Evolutionary conservation across 2,329 filamentous ascomycete species (phyloP).

Genomic region (Aspergillus nomiae): DNA sequence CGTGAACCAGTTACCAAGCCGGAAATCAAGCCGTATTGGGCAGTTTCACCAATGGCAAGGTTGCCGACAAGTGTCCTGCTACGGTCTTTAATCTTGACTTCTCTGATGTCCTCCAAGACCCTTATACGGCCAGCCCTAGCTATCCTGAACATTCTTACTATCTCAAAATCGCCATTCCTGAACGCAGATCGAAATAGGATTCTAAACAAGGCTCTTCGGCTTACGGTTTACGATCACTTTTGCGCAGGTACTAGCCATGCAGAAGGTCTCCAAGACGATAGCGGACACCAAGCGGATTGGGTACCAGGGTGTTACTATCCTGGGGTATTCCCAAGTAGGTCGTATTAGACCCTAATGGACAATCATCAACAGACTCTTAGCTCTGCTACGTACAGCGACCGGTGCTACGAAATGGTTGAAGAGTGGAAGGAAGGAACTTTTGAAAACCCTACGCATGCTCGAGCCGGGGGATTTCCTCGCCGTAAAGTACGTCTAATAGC

Average conservation of each 20-base stretch:
- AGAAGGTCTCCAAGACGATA: not conserved
- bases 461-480: not conserved
- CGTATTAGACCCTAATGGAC: not conserved
- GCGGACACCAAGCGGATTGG: not conserved
- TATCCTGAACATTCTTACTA: not conserved
- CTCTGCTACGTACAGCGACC: not conserved
- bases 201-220: not conserved
- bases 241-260: not conserved
- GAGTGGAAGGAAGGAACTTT: not conserved
- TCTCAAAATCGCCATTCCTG: not conserved
- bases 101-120: not conserved
- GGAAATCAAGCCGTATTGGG: not conserved
- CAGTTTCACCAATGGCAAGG: not conserved
- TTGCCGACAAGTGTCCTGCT: not conserved
- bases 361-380: not conserved
- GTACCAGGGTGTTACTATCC: not conserved
- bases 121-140: not conserved
- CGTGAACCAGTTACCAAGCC: not conserved
- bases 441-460: not conserved
- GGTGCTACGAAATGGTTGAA: not conserved
- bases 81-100: not conserved
- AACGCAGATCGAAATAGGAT: not conserved
- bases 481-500: not conserved
- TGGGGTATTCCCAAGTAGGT: not conserved
- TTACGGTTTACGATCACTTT: not conserved